Percentiles rank a stretch among this genome's conserved stretches.
Evolutionary conservation across 73 alveolate genomes (phyloP).

Genomic region (Stentor roeselii): DNA sequence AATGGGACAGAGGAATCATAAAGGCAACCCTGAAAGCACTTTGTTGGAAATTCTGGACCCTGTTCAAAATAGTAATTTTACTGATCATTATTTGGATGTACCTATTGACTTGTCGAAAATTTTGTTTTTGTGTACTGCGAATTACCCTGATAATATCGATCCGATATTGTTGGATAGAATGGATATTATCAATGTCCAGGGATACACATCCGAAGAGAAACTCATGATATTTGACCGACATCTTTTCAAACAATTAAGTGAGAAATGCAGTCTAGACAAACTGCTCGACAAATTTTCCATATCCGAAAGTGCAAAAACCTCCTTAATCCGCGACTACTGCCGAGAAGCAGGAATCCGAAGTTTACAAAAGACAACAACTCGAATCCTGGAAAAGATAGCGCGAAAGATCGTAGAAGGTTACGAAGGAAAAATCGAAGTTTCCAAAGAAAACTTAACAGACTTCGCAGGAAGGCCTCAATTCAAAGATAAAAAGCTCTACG

Average conservation of each 20-base stretch:
- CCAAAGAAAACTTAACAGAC: conserved; percentile 55
- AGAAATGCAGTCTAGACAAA: conserved; percentile 42
- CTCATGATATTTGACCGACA: conserved; percentile 56
- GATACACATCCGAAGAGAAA: conserved; percentile 70
- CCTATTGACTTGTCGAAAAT: conserved; percentile 70
- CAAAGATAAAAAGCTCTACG: conserved; percentile 37
- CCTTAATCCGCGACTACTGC: conserved; percentile 66
- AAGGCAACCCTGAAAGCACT: conserved; percentile 76
- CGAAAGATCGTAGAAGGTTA: conserved; percentile 46
- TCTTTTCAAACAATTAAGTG: conserved; percentile 39
- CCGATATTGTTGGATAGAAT: conserved; percentile 60
- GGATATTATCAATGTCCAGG: conserved; percentile 58
- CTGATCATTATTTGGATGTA: conserved; percentile 70
- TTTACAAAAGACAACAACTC: conserved; percentile 60
- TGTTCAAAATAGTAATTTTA: conserved; percentile 59
- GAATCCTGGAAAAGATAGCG: conserved; percentile 65
- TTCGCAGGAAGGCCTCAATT: conserved; percentile 61
- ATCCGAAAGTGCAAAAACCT: conserved; percentile 41
- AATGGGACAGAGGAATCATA: conserved; percentile 47
- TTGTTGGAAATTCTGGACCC: conserved; percentile 79
- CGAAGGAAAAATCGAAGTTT: conserved; percentile 36
- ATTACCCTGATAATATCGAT: conserved; percentile 54
- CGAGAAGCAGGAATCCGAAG: conserved; percentile 75
- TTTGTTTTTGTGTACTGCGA: conserved; percentile 71
- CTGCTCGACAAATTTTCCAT: conserved; percentile 14